Conservation (phyloP, 2,329 filamentous ascomycete species). For the Penicillium sp. region DNA sequence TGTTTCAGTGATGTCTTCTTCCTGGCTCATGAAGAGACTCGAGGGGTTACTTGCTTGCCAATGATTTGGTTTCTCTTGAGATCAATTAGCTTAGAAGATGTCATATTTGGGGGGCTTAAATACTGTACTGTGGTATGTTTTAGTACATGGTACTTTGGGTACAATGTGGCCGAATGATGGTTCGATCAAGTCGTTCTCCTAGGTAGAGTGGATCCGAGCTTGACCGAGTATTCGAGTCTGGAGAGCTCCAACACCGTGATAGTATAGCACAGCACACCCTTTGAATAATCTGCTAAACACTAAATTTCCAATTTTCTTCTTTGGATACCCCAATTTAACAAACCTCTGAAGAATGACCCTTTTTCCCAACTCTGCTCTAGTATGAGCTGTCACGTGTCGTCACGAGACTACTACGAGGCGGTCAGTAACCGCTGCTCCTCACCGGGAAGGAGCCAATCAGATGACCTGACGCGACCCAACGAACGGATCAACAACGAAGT, state of each 20-base stretch:
- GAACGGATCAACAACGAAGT: constrained; percentile 36
- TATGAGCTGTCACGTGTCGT: constrained; percentile 8
- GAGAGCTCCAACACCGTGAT: background rate
- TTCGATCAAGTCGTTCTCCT: constrained; percentile 1
- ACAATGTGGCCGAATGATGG: constrained; percentile 6
- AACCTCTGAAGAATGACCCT: too few relatives aligned
- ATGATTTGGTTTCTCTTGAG: background rate
- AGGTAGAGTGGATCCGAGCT: constrained; percentile 3
- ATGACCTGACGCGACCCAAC: constrained; percentile 37
- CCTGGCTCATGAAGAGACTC: background rate
- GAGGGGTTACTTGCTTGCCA: background rate
- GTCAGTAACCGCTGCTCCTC: constrained; percentile 17
- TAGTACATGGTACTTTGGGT: background rate
- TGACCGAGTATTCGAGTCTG: constrained; percentile 3
- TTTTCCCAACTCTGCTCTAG: too few relatives aligned
- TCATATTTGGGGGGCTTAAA: background rate
- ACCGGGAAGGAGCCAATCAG: constrained; percentile 30
- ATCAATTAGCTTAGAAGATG: background rate
- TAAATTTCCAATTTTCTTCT: too few relatives aligned
- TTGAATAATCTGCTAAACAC: too few relatives aligned
- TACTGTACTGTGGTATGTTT: background rate
- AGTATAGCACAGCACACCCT: background rate
- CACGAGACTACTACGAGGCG: constrained; percentile 21
- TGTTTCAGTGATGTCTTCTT: constrained; percentile 3
- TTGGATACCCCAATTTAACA: too few relatives aligned